Evolutionary conservation across 2,329 filamentous ascomycete species (phyloP).

Genomic region (Epichloe coenophiala): DNA sequence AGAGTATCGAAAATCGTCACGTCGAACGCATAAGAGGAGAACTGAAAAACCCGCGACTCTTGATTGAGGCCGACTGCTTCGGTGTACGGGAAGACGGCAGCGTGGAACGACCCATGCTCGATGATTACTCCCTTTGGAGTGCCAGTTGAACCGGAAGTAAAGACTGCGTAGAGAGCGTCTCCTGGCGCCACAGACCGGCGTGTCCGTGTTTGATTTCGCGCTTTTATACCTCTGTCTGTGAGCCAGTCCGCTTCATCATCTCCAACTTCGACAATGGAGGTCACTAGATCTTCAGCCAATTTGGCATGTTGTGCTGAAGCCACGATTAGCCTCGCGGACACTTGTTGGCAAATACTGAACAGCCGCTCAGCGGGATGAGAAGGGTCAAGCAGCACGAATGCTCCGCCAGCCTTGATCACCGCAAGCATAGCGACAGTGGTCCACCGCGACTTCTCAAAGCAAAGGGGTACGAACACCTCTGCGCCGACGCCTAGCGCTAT

Average conservation of each 20-base stretch:
- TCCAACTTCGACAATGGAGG: background rate
- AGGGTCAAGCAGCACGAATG: slow-evolving; percentile 5
- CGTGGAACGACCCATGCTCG: background rate
- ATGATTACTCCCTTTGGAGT: background rate
- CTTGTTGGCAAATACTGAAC: background rate
- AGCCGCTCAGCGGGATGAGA: background rate
- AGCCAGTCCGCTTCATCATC: background rate
- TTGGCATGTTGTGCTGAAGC: background rate
- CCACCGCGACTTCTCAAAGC: slow-evolving; percentile 6
- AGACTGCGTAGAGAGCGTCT: background rate
- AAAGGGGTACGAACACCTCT: background rate
- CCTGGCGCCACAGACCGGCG: too few species aligned
- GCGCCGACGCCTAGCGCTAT: background rate
- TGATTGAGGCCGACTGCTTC: background rate
- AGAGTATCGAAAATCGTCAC: slow-evolving; percentile 9
- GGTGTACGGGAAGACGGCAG: background rate
- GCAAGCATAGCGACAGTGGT: slow-evolving; percentile 3
- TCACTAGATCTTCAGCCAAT: background rate
- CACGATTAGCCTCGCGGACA: background rate
- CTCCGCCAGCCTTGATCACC: slow-evolving; percentile 1
- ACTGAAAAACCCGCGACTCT: slow-evolving; percentile 5
- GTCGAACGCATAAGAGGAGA: slow-evolving; percentile 11
- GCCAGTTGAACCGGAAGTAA: background rate
- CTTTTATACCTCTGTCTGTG: background rate
- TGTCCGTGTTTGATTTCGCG: too few species aligned